These are phyloP conservation scores for Trifolium dubium DNA, from an alignment of 306 rosid species.

Conservation along the genomic window DNA sequence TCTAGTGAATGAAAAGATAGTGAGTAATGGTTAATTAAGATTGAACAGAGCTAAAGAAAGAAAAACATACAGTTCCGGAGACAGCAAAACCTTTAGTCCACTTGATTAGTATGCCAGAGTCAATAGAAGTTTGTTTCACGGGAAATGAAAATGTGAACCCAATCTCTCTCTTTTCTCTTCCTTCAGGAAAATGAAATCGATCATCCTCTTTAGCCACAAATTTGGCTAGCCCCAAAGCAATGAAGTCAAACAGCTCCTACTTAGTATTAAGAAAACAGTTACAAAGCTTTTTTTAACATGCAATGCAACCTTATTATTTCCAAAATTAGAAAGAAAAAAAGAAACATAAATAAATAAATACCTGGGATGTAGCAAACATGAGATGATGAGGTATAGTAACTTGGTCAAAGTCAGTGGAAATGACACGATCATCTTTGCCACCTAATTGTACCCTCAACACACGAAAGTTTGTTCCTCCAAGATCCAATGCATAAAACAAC, in stretches of 20 bases:
- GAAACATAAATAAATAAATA: too few species aligned
- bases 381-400: slow-evolving; percentile 76
- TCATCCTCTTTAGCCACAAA: slow-evolving; percentile 68
- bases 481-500: slow-evolving; percentile 91
- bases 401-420: slow-evolving; percentile 80
- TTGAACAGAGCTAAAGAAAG: neutral
- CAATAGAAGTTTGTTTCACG: slow-evolving; percentile 82
- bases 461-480: slow-evolving; percentile 92
- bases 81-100: slow-evolving; percentile 98
- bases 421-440: slow-evolving; percentile 73
- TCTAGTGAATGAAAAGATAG: too few species aligned
- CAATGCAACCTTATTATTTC: too few species aligned
- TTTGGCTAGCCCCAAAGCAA: slow-evolving; percentile 73
- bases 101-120: slow-evolving; percentile 86
- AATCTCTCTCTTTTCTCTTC: slow-evolving; percentile 67
- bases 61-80: slow-evolving; percentile 75
- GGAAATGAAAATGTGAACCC: slow-evolving; percentile 98
- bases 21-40: neutral
- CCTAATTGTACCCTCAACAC: slow-evolving; percentile 88
- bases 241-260: slow-evolving; percentile 88
- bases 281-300: neutral
- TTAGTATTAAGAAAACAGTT: neutral
- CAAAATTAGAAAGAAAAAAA: neutral
- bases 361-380: slow-evolving; percentile 81
- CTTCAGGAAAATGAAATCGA: slow-evolving; percentile 55